These are phyloP conservation scores for Penicillium canescens DNA, from an alignment of 495 filamentous ascomycete genomes.

Conservation along the genomic window DNA sequence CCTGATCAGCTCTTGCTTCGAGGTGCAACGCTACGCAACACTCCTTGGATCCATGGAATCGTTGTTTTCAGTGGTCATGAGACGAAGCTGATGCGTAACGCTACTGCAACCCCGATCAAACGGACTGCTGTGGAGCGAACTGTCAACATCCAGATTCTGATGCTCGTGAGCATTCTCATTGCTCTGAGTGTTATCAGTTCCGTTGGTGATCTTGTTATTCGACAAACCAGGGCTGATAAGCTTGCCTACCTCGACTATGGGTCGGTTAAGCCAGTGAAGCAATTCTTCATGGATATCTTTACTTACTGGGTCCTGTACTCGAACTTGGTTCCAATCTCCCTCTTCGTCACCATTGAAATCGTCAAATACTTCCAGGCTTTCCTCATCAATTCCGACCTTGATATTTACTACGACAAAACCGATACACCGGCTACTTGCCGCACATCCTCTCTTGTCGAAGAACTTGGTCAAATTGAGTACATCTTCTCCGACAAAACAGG, in stretches of 20 bases:
- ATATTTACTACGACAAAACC: constrained; percentile 95
- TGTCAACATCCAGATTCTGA: constrained; percentile 90
- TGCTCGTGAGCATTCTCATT: constrained; percentile 83
- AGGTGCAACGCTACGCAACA: constrained; percentile 93
- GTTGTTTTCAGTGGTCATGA: constrained; percentile 99
- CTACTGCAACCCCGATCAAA: constrained; percentile 96
- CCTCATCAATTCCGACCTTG: constrained; percentile 94
- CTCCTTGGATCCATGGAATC: constrained; percentile 94
- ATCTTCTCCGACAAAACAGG: constrained; percentile 99
- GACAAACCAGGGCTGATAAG: constrained; percentile 54
- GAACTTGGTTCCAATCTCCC: constrained; percentile 91
- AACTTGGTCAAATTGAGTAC: constrained; percentile 96
- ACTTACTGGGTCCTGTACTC: constrained; percentile 99
- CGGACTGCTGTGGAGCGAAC: constrained; percentile 90
- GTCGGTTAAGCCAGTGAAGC: constrained; percentile 59
- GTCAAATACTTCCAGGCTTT: constrained; percentile 98
- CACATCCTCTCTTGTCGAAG: constrained; percentile 95
- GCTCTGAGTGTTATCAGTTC: constrained; percentile 84
- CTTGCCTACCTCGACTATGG: constrained; percentile 73
- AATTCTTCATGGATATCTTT: constrained; percentile 93
- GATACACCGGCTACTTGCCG: constrained; percentile 95
- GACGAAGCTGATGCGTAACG: constrained; percentile 98
- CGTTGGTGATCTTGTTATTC: constrained; percentile 83
- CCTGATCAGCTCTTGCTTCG: constrained; percentile 86
- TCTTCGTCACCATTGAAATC: constrained; percentile 97